Evolutionary conservation across 257 asterid genomes (phyloP), one percentile per base, ranked within the genome.

Genomic region (Solanum pimpinellifolium): DNA sequence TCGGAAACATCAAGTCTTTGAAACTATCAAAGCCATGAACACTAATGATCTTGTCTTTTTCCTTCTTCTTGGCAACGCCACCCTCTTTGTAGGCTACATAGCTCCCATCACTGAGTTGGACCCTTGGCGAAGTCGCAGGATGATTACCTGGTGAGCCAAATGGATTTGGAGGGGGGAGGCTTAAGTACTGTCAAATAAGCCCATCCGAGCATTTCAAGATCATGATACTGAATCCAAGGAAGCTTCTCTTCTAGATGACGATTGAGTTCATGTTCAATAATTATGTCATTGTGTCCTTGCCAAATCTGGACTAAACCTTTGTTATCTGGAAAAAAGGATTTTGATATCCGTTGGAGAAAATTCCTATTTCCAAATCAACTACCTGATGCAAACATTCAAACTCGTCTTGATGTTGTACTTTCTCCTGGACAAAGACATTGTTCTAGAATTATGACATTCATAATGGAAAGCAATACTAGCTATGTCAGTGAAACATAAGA

Each of bases 121-220:
- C 89, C 90, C 97, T 92, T 11, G 96, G 92, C 5, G 98, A 94
- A 75, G 93, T 91, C 83, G 93, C 92, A 1, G 91, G 94, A 69
- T 96, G 98, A 35, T 96, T 97, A 56, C 96, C 94, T 2, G 93
- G 94, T 3, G 95, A 91, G 83, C 98, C 95, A 52, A 95, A 96
- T 65, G 86, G 73, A 89, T 89, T 96, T n/a, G 97, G 92, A 74
- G 94, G 87, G 87, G 4, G 93, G 92, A 6, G 97, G 95, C 90
- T 88, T 93, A 72, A 93, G 91, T 46, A 93, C 72, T 11, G 93
- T 89, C 44, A 92, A 49, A 88, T 93, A 94, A 88, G 90, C 96
- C 88, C 91, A 93, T 27, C 94, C 95, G 3, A 92, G 21, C 60
- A 91, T 78, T 60, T 92, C 90, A 44, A 88, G n/a, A 18, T 94